A percentile compares a stretch with the other conserved stretches of the same genome.
Evolutionary conservation across 495 filamentous ascomycete genomes (phyloP).

Genomic region (Podospora sp.): DNA sequence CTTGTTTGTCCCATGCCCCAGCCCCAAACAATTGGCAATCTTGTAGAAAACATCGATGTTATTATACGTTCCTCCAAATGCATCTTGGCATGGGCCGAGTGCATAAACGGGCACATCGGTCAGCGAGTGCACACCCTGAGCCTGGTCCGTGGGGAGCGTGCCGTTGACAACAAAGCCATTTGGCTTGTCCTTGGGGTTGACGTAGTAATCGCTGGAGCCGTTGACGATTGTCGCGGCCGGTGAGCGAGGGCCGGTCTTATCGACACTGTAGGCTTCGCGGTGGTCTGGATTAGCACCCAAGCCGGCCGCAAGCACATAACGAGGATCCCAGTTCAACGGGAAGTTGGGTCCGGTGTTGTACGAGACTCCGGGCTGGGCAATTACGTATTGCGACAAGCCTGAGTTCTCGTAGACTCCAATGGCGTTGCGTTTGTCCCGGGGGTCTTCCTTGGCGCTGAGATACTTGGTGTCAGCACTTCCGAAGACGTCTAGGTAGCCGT

Average conservation of each 20-base stretch:
- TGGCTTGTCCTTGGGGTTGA: conserved; percentile 62
- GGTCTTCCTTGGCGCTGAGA: conserved; percentile 57
- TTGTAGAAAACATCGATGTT: conserved; percentile 74
- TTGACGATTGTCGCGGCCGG: conserved; percentile 52
- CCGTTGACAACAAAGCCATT: conserved; percentile 69
- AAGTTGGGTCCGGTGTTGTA: conserved; percentile 70
- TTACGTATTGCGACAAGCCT: conserved; percentile 70
- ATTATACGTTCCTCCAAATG: conserved; percentile 68
- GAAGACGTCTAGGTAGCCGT: conserved; percentile 38
- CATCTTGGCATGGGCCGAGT: conserved; percentile 69
- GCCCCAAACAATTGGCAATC: conserved; percentile 69
- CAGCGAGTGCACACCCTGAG: conserved; percentile 69
- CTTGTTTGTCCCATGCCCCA: conserved; percentile 42
- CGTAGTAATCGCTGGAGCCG: conserved; percentile 52
- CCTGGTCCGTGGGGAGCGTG: conserved; percentile 58
- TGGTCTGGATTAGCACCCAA: conserved; percentile 66
- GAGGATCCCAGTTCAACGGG: conserved; percentile 74
- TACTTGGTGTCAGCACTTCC: conserved; percentile 60
- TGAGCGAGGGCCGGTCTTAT: conserved; percentile 56
- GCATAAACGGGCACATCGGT: conserved; percentile 78
- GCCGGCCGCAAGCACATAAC: conserved; percentile 70
- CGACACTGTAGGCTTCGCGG: conserved; percentile 67
- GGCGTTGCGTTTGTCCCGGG: conserved; percentile 67
- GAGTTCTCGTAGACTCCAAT: conserved; percentile 67
- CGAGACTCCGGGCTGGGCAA: conserved; percentile 40